Conservation (phyloP, 2,329 filamentous ascomycete species). For the Hymenotorrendiella dingleyae region DNA sequence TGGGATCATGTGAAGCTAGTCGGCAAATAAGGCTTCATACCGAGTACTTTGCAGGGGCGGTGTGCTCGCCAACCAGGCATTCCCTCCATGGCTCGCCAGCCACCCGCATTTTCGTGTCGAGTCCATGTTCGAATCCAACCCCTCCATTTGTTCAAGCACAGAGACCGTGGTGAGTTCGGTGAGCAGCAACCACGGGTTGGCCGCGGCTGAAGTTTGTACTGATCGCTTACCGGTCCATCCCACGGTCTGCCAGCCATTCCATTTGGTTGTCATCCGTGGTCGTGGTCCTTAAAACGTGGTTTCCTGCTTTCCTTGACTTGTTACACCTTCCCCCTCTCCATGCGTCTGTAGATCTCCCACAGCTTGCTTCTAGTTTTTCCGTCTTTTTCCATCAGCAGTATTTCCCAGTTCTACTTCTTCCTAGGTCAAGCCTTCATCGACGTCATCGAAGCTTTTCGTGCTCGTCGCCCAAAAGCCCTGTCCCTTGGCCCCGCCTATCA, state of each 20-base stretch:
- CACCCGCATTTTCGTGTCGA: slow-evolving; percentile 1
- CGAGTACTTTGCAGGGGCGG: too few species aligned
- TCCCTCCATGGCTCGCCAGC: not conserved
- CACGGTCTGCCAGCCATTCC: not conserved
- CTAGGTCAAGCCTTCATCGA: slow-evolving; percentile 12
- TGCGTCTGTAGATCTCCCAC: not conserved
- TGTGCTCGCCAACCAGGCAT: too few species aligned
- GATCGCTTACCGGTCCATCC: not conserved
- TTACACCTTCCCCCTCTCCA: not conserved
- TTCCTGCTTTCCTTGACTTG: not conserved
- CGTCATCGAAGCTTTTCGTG: slow-evolving; percentile 14
- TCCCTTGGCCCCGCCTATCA: slow-evolving; percentile 2
- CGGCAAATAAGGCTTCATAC: too few species aligned
- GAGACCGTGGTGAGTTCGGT: too few species aligned
- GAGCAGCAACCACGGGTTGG: too few species aligned
- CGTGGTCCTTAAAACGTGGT: not conserved
- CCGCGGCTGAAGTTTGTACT: not conserved
- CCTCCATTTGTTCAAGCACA: slow-evolving; percentile 3
- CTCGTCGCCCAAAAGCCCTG: not conserved
- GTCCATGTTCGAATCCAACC: slow-evolving; percentile 1
- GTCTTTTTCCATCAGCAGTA: slow-evolving; percentile 8
- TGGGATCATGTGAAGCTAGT: too few species aligned
- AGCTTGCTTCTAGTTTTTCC: not conserved
- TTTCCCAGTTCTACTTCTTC: slow-evolving; percentile 7
- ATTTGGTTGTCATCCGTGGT: not conserved